Base-by-base conservation (phyloP, 2,329 filamentous ascomycete genomes). In the Tolypocladium inflatum region DNA sequence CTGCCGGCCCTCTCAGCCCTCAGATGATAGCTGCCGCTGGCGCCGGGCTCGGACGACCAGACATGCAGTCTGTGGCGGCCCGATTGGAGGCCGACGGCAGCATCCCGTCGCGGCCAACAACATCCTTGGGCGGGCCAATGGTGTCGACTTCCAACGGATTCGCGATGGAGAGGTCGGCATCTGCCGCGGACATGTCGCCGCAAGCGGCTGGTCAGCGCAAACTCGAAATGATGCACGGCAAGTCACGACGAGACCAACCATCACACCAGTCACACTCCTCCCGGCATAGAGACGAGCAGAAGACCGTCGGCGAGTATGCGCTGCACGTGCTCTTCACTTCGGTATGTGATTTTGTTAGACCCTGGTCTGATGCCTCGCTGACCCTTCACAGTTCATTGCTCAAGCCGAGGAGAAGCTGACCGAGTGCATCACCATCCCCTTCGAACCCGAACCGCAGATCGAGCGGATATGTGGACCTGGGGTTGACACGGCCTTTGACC, bases 261-360 rank as follows among this genome's bases (percentile, higher is more conserved):
- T 87, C 89, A 67, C 85, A 92, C 67, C 87, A 86, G 64, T 90
- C 89, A 19, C 86, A 91, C 67, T 93, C 89, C 41, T 87, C 87
- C 55, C 81, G 84, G 57, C 84, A 86, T 65, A 83, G 84, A 64
- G 84, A 88, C 56, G 90, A 96, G 62, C 84, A 88, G 63, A 96
- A 93, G 73, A 97, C 92, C 0, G 92, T 97, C n/a, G 92, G 91
- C 57, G 94, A 99, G 77, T 97, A 96, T 81, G 94, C 94, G 23
- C 78, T 99, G 60, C 93, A 97, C 73, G 93, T 97, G 65, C 78
- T 99, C 50, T 97, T 97, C 74, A 97, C 94, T 63, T 91, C 92
- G 61, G 87, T 90, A 72, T 73, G 83, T 77, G 57, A 52, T 58
- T 56, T 8, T 26, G 17, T 7, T 15, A 3, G 8, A 33, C 13